phyloP scores from a whole-genome alignment of 129 eudicot species.

The Rutidosis leptorrhynchoides region DNA sequence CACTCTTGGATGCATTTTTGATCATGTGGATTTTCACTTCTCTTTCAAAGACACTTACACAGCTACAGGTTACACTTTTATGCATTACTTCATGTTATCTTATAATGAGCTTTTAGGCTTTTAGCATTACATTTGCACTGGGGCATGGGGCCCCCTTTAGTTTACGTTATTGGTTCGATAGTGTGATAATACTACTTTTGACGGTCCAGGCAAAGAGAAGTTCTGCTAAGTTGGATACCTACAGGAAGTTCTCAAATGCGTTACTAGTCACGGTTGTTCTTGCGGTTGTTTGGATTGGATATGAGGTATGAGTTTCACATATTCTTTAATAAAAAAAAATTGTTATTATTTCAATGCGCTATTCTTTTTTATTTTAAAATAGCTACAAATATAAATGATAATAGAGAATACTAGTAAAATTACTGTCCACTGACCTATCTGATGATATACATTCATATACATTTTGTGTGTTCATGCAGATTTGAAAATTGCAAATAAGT shows the following conservation, averaged over 20 bases:
- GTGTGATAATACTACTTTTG: slow-evolving; percentile 24
- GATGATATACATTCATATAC: not conserved
- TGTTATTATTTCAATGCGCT: slow-evolving; percentile 12
- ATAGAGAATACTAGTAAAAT: not conserved
- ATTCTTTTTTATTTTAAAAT: slow-evolving; percentile 5
- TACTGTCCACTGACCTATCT: not conserved
- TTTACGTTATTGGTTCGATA: not conserved
- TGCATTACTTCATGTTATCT: slow-evolving; percentile 4
- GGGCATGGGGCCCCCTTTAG: slow-evolving; percentile 4
- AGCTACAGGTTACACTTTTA: slow-evolving; percentile 64
- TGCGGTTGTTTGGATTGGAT: slow-evolving; percentile 89
- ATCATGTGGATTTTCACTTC: slow-evolving; percentile 98
- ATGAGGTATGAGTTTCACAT: slow-evolving; percentile 65
- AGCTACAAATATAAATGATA: slow-evolving; percentile 6
- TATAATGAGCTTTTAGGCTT: not conserved
- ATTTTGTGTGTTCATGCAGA: not conserved
- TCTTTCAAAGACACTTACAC: slow-evolving; percentile 95
- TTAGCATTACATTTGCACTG: not conserved
- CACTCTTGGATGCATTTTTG: slow-evolving; percentile 83
- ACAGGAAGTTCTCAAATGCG: slow-evolving; percentile 95
- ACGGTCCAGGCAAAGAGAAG: slow-evolving; percentile 78
- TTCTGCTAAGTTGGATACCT: slow-evolving; percentile 87
- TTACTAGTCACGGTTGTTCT: slow-evolving; percentile 69
- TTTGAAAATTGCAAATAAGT: not conserved
- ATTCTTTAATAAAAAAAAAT: not conserved